Evolutionary conservation across 805 yeast genomes (phyloP), one percentile per base, ranked within the genome.

Genomic region (Candida corydali): DNA sequence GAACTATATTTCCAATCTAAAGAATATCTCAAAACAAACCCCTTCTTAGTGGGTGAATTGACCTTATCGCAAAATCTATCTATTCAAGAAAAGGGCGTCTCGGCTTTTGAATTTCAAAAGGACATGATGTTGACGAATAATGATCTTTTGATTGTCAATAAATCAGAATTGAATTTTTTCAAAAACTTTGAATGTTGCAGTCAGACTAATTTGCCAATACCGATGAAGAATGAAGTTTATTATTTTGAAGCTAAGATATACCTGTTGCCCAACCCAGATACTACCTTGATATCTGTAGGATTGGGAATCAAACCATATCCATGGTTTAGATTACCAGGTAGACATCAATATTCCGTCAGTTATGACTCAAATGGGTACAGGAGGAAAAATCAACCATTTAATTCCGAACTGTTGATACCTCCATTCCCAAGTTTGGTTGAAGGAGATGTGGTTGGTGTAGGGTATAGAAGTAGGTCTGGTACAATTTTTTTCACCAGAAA

Each of bases 401-500:
- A 60, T 4, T n/a, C n/a, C n/a, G 52, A 55, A 49, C 57, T 39
- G 50, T 63, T 47, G 60, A 86, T 55, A 42, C 73, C 54, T 42
- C 74, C 47, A 48, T 80, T 50, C 71, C 91, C 95, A 0, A 47
- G 57, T 17, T 59, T 81, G 32, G 72, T 76, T 24, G 79, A 83
- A 45, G 97, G 97, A 20, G 98, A 93, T 57, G 94, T 93, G 22
- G 72, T 93, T 10, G 98, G 98, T 2, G 76, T 91, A 19, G 98
- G 98, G 0, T 84, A 86, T 53, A 73, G 91, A 41, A 78, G 86
- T 2, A 69, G 87, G 30, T 70, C 86, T 12, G 95, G 97, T 2
- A 80, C 95, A 0, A 73, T 93, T 0, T 93, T 93, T 51, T 93
- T 89, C 69, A 93, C 98, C 0, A 74, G 96, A 46, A 93, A 93